Base-by-base conservation (phyloP, 129 eudicot genomes). In the Flaveria sonorensis region DNA sequence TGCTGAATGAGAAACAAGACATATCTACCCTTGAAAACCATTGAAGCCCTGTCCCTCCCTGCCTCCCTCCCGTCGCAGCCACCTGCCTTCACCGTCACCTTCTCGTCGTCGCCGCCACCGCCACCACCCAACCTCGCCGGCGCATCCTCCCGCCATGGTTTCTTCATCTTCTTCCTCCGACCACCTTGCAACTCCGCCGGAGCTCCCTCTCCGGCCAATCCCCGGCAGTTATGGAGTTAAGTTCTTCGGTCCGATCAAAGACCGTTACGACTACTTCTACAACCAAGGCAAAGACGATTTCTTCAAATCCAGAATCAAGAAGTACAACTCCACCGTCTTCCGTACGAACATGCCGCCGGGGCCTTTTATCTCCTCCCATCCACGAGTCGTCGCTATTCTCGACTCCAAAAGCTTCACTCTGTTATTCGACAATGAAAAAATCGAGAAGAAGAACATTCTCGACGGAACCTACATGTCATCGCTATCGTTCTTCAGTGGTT, bases 151-250 rank as follows among this genome's bases (percentile, higher is more conserved):
- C n/a, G n/a, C 42, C 21, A 82, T 82, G 85, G 63, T 50, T 57
- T 68, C 71, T 63, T 23, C 85, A 15, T 12, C 73, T n/a, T 28
- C 76, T 19, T 45, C 13, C 50, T 23, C 72, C n/a, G n/a, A n/a
- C n/a, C n/a, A n/a, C n/a, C n/a, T n/a, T n/a, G n/a, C n/a, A n/a
- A n/a, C n/a, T n/a, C 57, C 65, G 7, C 45, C 77, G 10, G 19
- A 75, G 1, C 88, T 85, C 47, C 59, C 92, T n/a, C n/a, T n/a
- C 1, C 12, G 86, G 12, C 79, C 85, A 71, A 88, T 91, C 26
- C 97, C 94, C 6, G 94, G 97, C 13, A 61, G 30, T 57, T 91
- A 86, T 48, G 97, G 97, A 36, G 1, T 36, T 0, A 90, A 90
- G 3, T 78, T 91, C 19, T 51, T 91, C 76, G 97, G 97, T 10